These are phyloP conservation scores for Leccinum longicurvipes DNA, from an alignment of 768 basidiomycete genomes.

Conservation along the genomic window DNA sequence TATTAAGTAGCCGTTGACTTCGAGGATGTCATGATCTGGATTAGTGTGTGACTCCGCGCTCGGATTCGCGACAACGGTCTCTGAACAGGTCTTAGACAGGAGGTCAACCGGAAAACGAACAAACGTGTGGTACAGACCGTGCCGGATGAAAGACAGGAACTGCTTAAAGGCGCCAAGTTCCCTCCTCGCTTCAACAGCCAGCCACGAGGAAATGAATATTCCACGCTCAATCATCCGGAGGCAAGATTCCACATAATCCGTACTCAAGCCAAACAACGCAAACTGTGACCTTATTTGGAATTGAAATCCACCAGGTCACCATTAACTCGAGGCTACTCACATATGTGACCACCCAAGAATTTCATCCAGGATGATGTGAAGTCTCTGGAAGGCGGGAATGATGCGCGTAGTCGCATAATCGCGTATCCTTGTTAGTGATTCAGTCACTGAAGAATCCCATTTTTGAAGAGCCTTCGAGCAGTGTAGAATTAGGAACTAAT, in stretches of 20 bases:
- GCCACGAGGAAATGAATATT: constrained; percentile 65
- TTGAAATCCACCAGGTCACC: constrained; percentile 8
- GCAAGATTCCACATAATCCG: constrained; percentile 49
- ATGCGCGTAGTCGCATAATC: constrained; percentile 70
- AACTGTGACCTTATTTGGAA: constrained; percentile 51
- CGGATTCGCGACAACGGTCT: constrained; percentile 50
- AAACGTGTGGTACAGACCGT: constrained; percentile 46
- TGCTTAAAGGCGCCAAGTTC: constrained; percentile 74
- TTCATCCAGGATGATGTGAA: constrained; percentile 75
- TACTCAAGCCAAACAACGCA: constrained; percentile 49
- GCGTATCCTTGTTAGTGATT: constrained; percentile 68
- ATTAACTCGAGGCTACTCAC: constrained; percentile 41
- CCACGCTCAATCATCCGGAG: constrained; percentile 52
- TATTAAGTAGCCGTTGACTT: constrained; percentile 78
- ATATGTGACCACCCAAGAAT: constrained; percentile 73
- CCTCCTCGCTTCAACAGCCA: constrained; percentile 60
- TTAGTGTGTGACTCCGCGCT: constrained; percentile 46
- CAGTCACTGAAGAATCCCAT: constrained; percentile 74
- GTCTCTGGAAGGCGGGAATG: constrained; percentile 70
- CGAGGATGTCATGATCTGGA: constrained; percentile 66
- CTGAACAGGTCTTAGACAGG: constrained; percentile 30
- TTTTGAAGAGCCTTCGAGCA: constrained; percentile 65
- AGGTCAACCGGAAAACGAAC: constrained; percentile 4
- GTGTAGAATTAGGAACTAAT: constrained; percentile 17
- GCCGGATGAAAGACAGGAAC: constrained; percentile 74